Conservation (phyloP, 441 rosid genomes). For the Populus hybrid region DNA sequence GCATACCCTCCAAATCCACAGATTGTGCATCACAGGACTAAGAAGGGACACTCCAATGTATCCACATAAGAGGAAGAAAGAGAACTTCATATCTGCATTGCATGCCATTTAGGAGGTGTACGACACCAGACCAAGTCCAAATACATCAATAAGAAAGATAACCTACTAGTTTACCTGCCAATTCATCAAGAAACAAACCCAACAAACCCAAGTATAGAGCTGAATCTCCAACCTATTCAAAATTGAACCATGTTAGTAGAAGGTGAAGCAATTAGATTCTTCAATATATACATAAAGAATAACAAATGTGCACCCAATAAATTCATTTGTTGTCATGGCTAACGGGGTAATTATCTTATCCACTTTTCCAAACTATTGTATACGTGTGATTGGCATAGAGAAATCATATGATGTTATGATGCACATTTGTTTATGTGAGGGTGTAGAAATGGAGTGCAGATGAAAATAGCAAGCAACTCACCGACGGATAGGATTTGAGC, state of each 20-base stretch:
- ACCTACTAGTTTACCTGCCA: constrained; percentile 52
- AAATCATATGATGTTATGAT: neutral
- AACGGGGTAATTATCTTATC: neutral
- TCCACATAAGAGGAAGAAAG: constrained; percentile 90
- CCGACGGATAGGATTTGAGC: constrained; percentile 96
- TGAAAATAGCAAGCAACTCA: constrained; percentile 35
- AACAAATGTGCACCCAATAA: neutral
- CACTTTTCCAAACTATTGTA: neutral
- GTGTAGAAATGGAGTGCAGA: neutral
- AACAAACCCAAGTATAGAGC: constrained; percentile 79
- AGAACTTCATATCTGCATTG: constrained; percentile 73
- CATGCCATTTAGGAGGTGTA: constrained; percentile 19
- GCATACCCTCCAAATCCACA: constrained; percentile 97
- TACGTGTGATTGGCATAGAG: neutral
- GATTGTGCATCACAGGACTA: constrained; percentile 96
- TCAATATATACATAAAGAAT: neutral
- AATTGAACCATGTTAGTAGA: constrained; percentile 15
- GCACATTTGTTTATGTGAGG: neutral
- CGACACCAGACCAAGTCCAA: constrained; percentile 19
- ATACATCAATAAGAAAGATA: constrained; percentile 18
- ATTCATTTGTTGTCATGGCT: neutral
- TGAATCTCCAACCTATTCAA: constrained; percentile 80
- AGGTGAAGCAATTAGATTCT: constrained; percentile 9
- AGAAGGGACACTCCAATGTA: constrained; percentile 86
- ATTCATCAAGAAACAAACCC: constrained; percentile 76